phyloP scores from a whole-genome alignment of 208 protist species.

The Leishmania aethiopica region DNA sequence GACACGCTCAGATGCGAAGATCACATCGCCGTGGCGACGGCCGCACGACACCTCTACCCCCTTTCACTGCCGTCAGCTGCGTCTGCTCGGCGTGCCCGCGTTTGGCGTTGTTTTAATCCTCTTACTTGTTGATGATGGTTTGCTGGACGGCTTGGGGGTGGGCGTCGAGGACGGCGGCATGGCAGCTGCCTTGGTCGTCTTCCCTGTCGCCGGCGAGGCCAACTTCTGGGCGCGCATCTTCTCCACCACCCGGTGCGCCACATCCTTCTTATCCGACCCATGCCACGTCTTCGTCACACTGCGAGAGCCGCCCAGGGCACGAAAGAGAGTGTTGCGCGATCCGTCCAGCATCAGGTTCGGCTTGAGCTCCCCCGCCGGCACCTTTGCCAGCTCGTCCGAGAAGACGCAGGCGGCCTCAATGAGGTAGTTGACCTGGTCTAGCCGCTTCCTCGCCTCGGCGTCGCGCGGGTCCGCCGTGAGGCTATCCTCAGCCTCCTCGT shows the following conservation, averaged over 20 bases:
- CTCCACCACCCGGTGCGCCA: slow-evolving; percentile 25
- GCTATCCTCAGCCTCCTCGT: slow-evolving; percentile 52
- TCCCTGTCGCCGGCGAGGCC: neutral
- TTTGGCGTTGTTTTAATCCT: neutral
- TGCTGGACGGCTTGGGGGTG: neutral
- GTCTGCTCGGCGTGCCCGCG: neutral
- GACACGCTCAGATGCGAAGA: neutral
- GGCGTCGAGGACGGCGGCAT: neutral
- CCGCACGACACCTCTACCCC: neutral
- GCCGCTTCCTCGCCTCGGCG: slow-evolving; percentile 27
- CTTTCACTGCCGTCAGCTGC: neutral
- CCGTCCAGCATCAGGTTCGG: slow-evolving; percentile 74
- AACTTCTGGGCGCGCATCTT: slow-evolving; percentile 14
- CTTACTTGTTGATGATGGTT: neutral
- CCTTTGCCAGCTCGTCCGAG: slow-evolving; percentile 61
- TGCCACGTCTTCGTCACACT: slow-evolving; percentile 29
- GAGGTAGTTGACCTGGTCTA: slow-evolving; percentile 36
- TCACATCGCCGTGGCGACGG: neutral
- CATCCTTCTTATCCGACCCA: slow-evolving; percentile 30
- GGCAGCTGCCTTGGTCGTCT: neutral
- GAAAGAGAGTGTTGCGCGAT: slow-evolving; percentile 45
- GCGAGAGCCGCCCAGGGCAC: slow-evolving; percentile 37
- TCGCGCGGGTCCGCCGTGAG: slow-evolving; percentile 39
- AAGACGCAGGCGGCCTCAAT: slow-evolving; percentile 81
- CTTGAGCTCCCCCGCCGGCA: slow-evolving; percentile 62